Base-by-base conservation (phyloP, 768 basidiomycete species). In the Asterophora parasitica region DNA sequence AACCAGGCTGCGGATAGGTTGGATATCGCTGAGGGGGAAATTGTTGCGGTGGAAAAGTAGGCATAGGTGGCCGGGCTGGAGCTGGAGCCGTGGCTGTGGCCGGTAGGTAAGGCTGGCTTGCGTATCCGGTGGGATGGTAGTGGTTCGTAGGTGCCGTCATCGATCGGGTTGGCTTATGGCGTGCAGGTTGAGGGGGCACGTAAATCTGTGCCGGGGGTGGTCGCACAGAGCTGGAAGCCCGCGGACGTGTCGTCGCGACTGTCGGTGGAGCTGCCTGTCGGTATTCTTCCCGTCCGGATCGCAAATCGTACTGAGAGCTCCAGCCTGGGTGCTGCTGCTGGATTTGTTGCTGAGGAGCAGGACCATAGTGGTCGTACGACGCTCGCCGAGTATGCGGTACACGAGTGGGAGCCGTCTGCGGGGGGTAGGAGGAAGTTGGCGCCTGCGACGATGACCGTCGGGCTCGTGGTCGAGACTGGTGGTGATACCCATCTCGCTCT, bases 381-480 rank as follows among this genome's bases (percentile, higher is more conserved):
- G 45, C 44, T 27, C 52, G 31, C 4, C 48, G 52, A 8, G 45
- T 19, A 6, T 49, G 44, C 6, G 47, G 32, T 1, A 15, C 12
- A 20, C 23, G 42, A 6, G 26, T 12, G 8, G 48, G 44, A 0
- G 42, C 26, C 8, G 35, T 42, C 43, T 54, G 46, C 7, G 53
- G 6, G 30, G 46, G 41, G 35, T 27, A 27, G 15, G 39, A 19
- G 12, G n/a, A 15, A 12, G 51, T 15, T 23, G 50, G 41, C 27
- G 48, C 41, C 12, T 57, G 44, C 23, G 38, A n/a, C 30, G 44
- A 31, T 30, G 49, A 30, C 34, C 41, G 44, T 9, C 46, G 49
- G 4, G 43, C 37, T 30, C 36, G 46, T 15, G 53, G 44, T 19
- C 51, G 47, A 15, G 45, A 28, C 26, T 38, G 20, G 39, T 34